Base-by-base conservation (phyloP, 1,284 basidiomycete species). In the Ganoderma lucidum region DNA sequence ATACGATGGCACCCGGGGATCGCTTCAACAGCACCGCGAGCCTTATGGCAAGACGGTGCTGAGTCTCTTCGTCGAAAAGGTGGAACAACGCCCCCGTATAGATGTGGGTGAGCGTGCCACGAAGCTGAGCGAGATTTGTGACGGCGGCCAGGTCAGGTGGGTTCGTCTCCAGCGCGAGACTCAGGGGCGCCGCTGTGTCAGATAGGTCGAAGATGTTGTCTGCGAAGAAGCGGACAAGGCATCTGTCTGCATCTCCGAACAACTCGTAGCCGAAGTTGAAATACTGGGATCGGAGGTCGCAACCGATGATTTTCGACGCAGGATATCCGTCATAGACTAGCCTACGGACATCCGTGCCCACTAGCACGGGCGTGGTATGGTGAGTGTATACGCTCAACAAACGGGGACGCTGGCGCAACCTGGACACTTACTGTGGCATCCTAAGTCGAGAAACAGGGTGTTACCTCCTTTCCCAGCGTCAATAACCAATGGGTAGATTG, bases 291-390 rank as follows among this genome's bases (percentile, higher is more conserved):
- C 80, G 76, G 44, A 82, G 66, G 65, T 82, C 81, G 69, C 77
- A 78, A 0, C 78, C 81, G 30, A 80, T 64, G 48, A 81, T 70
- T 51, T 74, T 73, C 4, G 69, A 62, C 2, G 76, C 73, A 14
- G 78, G 79, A 63, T 81, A 82, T 15, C 81, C 81, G 51, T 80
- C 79, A 6, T 63, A 64, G 28, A 78, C 78, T 41, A 81, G 73
- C 65, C 80, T 79, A 35, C 80, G 76, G 3, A 81, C 75, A 65
- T 82, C 81, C 0, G 80, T 81, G 0, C 80, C 81, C 80, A 81
- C 80, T 81, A 66, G 32, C 6, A 51, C 30, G 23, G 30, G 9
- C 19, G n/a, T 45, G 17, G 6, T 39, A 37, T 14, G 2, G 30
- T 30, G 8, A 30, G 23, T 23, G 5, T 10, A 19, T 14, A n/a